Conservation (phyloP, 2,329 filamentous ascomycete species). For the Clonostachys solani region DNA sequence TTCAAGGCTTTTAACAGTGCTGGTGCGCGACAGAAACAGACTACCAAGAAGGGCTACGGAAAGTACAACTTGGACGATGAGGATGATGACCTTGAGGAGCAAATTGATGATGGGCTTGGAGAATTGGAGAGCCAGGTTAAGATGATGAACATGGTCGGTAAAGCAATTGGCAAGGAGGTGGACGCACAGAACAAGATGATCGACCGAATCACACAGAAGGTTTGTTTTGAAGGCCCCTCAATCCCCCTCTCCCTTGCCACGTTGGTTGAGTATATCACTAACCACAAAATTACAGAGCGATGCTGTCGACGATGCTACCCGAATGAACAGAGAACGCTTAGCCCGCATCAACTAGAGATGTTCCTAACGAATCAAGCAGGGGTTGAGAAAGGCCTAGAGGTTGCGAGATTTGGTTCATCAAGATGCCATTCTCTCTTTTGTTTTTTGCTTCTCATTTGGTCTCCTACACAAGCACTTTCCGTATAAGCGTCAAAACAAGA, state of each 20-base stretch:
- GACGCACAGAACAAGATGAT: constrained; percentile 73
- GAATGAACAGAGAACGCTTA: constrained; percentile 70
- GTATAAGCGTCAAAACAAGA: neutral
- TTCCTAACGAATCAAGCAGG: neutral
- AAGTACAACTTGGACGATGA: constrained; percentile 79
- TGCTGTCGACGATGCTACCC: constrained; percentile 75
- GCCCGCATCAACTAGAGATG: constrained; percentile 48
- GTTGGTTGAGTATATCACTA: constrained; percentile 13
- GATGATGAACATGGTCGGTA: constrained; percentile 68
- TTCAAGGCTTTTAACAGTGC: constrained; percentile 34
- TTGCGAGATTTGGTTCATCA: neutral
- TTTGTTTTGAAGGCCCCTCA: constrained; percentile 26
- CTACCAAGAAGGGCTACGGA: constrained; percentile 34
- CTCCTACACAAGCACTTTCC: neutral
- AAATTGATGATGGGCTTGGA: constrained; percentile 55
- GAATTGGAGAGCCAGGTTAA: constrained; percentile 68
- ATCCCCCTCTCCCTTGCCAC: neutral
- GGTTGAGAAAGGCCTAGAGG: neutral
- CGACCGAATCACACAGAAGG: constrained; percentile 74
- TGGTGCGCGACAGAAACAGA: constrained; percentile 15
- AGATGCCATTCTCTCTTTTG: neutral
- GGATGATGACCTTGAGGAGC: constrained; percentile 44
- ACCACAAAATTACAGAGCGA: constrained; percentile 58
- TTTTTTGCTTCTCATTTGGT: neutral
- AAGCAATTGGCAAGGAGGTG: constrained; percentile 71